Base-by-base conservation (phyloP, 2,329 filamentous ascomycete genomes). In the Fusarium sterilihyphosum region DNA sequence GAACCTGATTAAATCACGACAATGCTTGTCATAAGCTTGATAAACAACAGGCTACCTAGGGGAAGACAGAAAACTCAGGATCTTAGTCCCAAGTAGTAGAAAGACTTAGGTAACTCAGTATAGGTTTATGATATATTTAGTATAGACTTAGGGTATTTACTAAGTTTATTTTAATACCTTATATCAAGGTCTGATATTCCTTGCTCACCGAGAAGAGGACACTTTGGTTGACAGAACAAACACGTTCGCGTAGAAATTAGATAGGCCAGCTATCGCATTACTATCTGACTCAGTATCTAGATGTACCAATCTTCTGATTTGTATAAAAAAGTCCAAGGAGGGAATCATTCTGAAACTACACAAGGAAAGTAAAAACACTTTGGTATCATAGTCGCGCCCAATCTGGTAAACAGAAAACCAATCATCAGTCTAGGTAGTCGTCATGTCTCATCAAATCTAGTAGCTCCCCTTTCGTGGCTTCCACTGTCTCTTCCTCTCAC, bases 391-490 rank as follows among this genome's bases (percentile, higher is more conserved):
- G 40, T 46, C 61, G 65, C 52, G 52, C 31, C 58, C 58, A 43
- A 47, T 60, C 47, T 74, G 49, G 40, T 40, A 22, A 52, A n/a
- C 31, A 61, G 17, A 61, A 62, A 60, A n/a, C 52, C 50, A 61
- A 59, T 50, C 44, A 58, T 74, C 68, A 67, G 54, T 76, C 65
- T 75, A 29, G 29, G 29, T 29, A 68, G 50, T 53, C 46, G 35
- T 74, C 62, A 49, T 60, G 11, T 60, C 50, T 53, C 31, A 22
- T 35, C 54, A 29, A 29, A n/a, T 46, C 74, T 73, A 80, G 67
- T 77, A 81, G 68, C 74, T 74, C 33, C 77, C 79, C 77, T 82
- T 81, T 46, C 77, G 74, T 62, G 70, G 65, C 67, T 67, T 74
- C 73, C 78, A 78, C 64, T 74, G 61, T 16, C 73, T 76, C 78